Conservation (phyloP, 371 early-diverging fungal species). For the Dichotomocladium elegans region DNA sequence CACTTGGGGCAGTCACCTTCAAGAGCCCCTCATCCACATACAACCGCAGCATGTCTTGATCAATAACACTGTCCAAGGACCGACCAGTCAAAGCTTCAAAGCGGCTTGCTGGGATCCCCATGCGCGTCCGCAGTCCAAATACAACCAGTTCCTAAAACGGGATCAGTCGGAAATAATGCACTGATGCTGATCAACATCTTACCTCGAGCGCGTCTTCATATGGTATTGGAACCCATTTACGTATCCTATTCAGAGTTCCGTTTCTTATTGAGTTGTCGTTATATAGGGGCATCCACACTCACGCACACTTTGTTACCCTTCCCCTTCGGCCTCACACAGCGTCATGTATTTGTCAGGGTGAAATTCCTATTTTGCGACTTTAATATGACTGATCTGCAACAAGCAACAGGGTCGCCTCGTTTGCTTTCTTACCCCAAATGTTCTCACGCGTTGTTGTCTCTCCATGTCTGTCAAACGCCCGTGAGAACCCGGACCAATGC, state of each 20-base stretch:
- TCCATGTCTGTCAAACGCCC: conserved; percentile 55
- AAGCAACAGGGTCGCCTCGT: background rate
- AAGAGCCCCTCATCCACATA: conserved; percentile 24
- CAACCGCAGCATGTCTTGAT: conserved; percentile 16
- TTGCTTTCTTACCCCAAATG: conserved; percentile 51
- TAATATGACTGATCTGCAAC: background rate
- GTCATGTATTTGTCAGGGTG: conserved; percentile 61
- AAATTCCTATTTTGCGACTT: conserved; percentile 42
- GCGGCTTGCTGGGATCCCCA: conserved; percentile 45
- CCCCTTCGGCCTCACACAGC: conserved; percentile 54
- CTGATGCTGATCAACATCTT: background rate
- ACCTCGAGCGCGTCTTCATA: conserved; percentile 14
- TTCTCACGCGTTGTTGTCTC: conserved; percentile 37
- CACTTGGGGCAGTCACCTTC: conserved; percentile 11
- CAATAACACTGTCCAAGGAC: conserved; percentile 22
- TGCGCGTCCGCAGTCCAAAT: conserved; percentile 67
- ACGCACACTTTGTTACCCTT: conserved; percentile 52
- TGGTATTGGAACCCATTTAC: conserved; percentile 19
- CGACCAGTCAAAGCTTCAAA: conserved; percentile 29
- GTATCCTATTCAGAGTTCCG: conserved; percentile 9
- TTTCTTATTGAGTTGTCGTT: background rate
- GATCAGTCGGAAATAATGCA: background rate
- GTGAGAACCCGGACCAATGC: conserved; percentile 86
- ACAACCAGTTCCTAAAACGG: conserved; percentile 57
- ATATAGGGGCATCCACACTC: background rate